Evolutionary conservation across 768 basidiomycete species (phyloP).

Genomic region (Tulasnella sp.): DNA sequence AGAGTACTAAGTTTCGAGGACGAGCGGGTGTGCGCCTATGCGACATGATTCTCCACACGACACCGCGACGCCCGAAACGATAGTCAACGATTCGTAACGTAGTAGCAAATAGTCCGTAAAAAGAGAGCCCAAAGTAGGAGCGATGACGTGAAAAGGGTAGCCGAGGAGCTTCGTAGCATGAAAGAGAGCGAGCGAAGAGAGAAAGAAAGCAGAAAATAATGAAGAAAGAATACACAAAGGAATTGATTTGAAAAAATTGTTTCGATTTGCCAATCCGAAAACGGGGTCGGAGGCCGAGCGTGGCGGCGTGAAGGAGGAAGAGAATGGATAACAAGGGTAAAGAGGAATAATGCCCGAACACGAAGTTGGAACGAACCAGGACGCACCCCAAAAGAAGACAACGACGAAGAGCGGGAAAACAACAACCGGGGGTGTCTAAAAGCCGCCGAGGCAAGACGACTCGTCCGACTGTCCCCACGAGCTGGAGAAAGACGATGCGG

Average conservation of each 20-base stretch:
- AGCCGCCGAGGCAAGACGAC: conserved; percentile 12
- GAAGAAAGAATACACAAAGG: conserved; percentile 1
- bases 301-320: background rate
- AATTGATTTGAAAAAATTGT: background rate
- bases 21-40: background rate
- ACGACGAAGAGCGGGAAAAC: background rate
- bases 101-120: background rate
- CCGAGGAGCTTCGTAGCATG: background rate
- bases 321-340: background rate
- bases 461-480: conserved; percentile 4
- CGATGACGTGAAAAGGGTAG: background rate
- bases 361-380: no score
- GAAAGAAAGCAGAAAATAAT: background rate
- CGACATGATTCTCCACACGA: background rate
- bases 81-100: background rate
- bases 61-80: background rate
- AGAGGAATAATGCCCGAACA: background rate
- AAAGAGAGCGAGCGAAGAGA: background rate
- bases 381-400: background rate
- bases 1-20: no score
- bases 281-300: background rate
- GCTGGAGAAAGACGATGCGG: background rate
- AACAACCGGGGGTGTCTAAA: no score
- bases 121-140: background rate
- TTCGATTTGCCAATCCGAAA: background rate